Conservation (phyloP, 208 protist genomes). For the Jaenimonas drosophilae region DNA sequence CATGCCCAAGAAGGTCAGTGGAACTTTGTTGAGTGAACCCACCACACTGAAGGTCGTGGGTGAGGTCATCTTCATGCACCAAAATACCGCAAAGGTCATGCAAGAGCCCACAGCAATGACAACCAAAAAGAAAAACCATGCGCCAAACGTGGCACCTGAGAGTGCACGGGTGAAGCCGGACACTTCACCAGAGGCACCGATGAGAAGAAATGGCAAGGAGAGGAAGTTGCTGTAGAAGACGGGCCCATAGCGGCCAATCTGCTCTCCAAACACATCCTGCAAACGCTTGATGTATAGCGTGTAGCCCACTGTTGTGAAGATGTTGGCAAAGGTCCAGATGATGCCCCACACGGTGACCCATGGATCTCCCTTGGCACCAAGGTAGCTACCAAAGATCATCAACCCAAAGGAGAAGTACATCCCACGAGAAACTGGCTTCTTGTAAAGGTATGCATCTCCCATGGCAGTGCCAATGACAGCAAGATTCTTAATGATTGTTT, state of each 20-base stretch:
- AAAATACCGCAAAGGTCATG: slow-evolving; percentile 85
- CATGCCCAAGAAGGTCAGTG: slow-evolving; percentile 74
- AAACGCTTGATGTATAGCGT: slow-evolving; percentile 83
- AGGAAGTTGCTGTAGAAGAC: slow-evolving; percentile 88
- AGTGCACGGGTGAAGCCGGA: slow-evolving; percentile 6
- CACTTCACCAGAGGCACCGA: slow-evolving; percentile 5
- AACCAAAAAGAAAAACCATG: slow-evolving; percentile 22
- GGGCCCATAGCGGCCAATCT: slow-evolving; percentile 67
- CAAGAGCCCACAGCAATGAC: slow-evolving; percentile 47
- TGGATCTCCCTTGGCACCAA: slow-evolving; percentile 44
- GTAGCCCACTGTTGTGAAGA: slow-evolving; percentile 61
- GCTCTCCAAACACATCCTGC: slow-evolving; percentile 26
- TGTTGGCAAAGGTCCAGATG: slow-evolving; percentile 77
- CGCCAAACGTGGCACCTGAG: slow-evolving; percentile 1
- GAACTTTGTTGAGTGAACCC: slow-evolving; percentile 80
- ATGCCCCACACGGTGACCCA: slow-evolving; percentile 73
- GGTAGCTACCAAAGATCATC: slow-evolving; percentile 53
- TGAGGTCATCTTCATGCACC: slow-evolving; percentile 82
- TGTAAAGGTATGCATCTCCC: slow-evolving; percentile 65
- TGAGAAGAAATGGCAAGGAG: slow-evolving; percentile 50
- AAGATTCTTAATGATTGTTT: slow-evolving; percentile 81
- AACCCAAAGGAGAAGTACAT: slow-evolving; percentile 45
- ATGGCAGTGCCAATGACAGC: slow-evolving; percentile 68
- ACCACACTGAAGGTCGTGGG: slow-evolving; percentile 87
- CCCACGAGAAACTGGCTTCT: slow-evolving; percentile 27